Base-by-base conservation (phyloP, 108 stramenopile genomes). In the Cyclotella sp. region DNA sequence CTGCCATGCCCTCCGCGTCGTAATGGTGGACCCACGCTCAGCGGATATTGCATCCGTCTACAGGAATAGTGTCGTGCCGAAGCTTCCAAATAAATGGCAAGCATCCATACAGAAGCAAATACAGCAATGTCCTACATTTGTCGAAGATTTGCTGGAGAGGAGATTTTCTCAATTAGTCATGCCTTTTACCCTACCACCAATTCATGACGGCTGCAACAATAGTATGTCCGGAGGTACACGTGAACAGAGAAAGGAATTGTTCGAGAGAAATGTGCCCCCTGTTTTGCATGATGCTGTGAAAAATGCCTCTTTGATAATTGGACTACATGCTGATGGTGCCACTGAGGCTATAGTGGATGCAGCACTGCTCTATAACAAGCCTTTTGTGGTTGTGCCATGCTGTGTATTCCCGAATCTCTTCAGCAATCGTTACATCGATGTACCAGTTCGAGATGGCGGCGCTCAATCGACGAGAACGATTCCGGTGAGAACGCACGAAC, bases 291-390 rank as follows among this genome's bases (percentile, higher is more conserved):
- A 70, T 12, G 79, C 79, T 22, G 73, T 90, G 49, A 15, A 57
- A 59, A 62, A 74, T 76, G 70, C 86, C 59, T 85, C 90, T 27
- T 60, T 97, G 12, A 75, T 95, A 16, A 82, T 93, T 45, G 95
- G 93, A 39, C 30, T 96, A 42, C 95, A 96, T 75, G 89, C 93
- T 9, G 95, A 96, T 81, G 92, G 88, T 27, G 92, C 93, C 9
- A 96, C 95, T 0, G 95, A 96, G 73, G 90, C 88, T 8, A 94
- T 96, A 60, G 93, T 94, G 5, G 91, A 96, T 57, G 82, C 83
- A 44, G 93, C 93, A 14, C 69, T 91, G 46, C 19, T 68, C n/a
- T 89, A 85, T 71, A 55, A 70, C 49, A 96, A 94, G 70, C 90
- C 94, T 0, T 94, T 94, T 82, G 88, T 88, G 14, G 90, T 94